Evolutionary conservation across 2,329 filamentous ascomycete genomes (phyloP).

Genomic region (Chrysosporium queenslandicum): DNA sequence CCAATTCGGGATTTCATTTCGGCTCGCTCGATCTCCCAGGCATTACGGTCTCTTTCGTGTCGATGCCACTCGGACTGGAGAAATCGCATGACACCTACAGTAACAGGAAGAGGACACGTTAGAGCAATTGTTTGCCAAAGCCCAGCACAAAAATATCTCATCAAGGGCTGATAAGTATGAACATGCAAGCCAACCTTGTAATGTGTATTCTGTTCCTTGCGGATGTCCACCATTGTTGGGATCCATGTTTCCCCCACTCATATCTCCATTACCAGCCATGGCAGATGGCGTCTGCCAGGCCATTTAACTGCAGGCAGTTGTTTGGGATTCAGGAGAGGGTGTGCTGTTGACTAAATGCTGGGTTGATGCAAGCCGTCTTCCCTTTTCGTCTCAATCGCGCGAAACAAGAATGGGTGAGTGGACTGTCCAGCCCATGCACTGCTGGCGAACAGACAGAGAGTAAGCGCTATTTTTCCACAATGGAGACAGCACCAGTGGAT

Average conservation of each 20-base stretch:
- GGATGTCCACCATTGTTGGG: conserved; percentile 41
- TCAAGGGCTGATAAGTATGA: too few relatives aligned
- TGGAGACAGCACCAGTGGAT: neutral
- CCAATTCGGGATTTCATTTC: conserved; percentile 99
- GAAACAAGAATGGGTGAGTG: conserved; percentile 2
- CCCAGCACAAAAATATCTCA: too few relatives aligned
- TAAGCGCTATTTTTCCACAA: neutral
- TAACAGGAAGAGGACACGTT: conserved; percentile 16
- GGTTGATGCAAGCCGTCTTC: neutral
- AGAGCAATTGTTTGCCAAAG: too few relatives aligned
- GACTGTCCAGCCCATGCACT: neutral
- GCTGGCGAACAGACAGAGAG: neutral
- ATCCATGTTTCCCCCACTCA: conserved; percentile 38
- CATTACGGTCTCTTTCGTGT: conserved; percentile 92
- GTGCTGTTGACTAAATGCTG: neutral
- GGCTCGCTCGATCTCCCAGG: conserved; percentile 97
- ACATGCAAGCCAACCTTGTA: conserved; percentile 49
- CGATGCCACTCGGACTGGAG: conserved; percentile 98
- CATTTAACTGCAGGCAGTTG: conserved; percentile 38
- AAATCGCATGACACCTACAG: conserved; percentile 96
- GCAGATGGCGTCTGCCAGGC: conserved; percentile 61
- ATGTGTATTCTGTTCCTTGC: conserved; percentile 59
- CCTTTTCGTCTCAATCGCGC: conserved; percentile 5
- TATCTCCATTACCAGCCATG: conserved; percentile 48
- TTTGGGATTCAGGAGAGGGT: neutral